Evolutionary conservation across 371 early-diverging fungal species (phyloP), one percentile per base, ranked within the genome.

Genomic region (Dinochytrium kinnereticum): DNA sequence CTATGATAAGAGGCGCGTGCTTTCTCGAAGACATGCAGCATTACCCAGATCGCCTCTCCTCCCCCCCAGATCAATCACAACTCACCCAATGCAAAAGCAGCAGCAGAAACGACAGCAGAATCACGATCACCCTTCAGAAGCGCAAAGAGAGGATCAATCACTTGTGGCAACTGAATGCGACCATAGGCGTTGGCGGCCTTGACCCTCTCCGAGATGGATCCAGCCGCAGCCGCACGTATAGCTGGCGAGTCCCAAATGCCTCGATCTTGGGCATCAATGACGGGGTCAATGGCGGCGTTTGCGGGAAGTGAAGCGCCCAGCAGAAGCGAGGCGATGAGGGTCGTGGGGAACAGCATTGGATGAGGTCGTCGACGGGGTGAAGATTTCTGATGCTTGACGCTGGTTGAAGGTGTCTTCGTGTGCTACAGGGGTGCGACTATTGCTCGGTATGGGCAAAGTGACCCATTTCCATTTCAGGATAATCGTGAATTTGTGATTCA

Each of bases 111-210:
- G 24, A 53, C 55, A 26, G 55, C 55, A n/a, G 55, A 53, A 26
- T 53, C 55, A 24, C 55, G 55, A 53, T 53, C 55, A 53, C 24
- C 24, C 44, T 44, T 44, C n/a, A 53, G 55, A 26, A 53, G 55
- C 24, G 5, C 26, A 26, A 53, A 21, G n/a, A 53, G 26, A 13
- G 55, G 55, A 53, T 53, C 55, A 53, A 53, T 53, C n/a, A 26
- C 26, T 24, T 53, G 17, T n/a, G 55, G 55, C 55, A 53, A 7
- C 26, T 53, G 55, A 53, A 53, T 53, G 5, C 55, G 10, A 21
- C 55, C 55, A 13, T 26, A 53, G 24, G 55, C 55, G 17, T 53
- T 53, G 7, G 55, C 55, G 26, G 55, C 55, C 55, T 53, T 53
- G 5, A 53, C 55, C 55, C 55, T 53, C 5, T 53, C 55, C n/a